Percentiles rank a stretch among this genome's conserved stretches.
Evolutionary conservation across 2,329 filamentous ascomycete genomes (phyloP).

Genomic region (Venturia carpophila): DNA sequence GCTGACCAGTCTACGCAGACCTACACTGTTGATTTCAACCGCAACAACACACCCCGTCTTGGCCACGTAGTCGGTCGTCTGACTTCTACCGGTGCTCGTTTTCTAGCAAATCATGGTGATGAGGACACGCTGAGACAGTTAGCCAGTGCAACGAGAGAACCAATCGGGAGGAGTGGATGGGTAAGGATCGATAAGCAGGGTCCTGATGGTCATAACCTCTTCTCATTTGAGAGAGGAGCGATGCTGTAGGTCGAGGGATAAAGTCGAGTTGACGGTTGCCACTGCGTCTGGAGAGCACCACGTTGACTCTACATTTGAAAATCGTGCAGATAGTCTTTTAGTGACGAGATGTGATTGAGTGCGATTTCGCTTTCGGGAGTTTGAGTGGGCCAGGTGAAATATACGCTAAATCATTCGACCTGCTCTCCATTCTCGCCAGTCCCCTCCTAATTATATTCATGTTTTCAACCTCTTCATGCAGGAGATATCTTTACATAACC

Average conservation of each 20-base stretch:
- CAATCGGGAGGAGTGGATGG: slow-evolving; percentile 42
- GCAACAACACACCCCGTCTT: slow-evolving; percentile 41
- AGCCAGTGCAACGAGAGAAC: slow-evolving; percentile 37
- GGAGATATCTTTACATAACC: too few species aligned
- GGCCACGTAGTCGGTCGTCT: slow-evolving; percentile 49
- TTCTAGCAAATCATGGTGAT: slow-evolving; percentile 51
- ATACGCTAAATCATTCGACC: too few species aligned
- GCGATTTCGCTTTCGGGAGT: too few species aligned
- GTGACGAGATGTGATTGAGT: too few species aligned
- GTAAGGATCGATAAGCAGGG: slow-evolving; percentile 27
- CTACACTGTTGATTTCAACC: slow-evolving; percentile 52
- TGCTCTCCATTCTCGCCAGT: too few species aligned
- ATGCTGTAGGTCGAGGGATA: background rate
- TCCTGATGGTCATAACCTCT: slow-evolving; percentile 5
- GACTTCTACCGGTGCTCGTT: slow-evolving; percentile 39
- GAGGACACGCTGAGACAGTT: slow-evolving; percentile 41
- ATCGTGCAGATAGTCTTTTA: too few species aligned
- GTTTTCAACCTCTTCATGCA: too few species aligned
- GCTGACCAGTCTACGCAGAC: slow-evolving; percentile 35
- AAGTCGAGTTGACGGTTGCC: too few species aligned
- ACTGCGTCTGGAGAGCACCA: too few species aligned
- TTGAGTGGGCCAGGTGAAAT: too few species aligned
- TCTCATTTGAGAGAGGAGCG: background rate
- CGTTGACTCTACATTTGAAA: too few species aligned
- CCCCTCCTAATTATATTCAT: too few species aligned